A percentile compares a stretch with the other conserved stretches of the same genome.
Conservation (phyloP, 2,329 filamentous ascomycete genomes). For the Colletotrichum simmondsii region DNA sequence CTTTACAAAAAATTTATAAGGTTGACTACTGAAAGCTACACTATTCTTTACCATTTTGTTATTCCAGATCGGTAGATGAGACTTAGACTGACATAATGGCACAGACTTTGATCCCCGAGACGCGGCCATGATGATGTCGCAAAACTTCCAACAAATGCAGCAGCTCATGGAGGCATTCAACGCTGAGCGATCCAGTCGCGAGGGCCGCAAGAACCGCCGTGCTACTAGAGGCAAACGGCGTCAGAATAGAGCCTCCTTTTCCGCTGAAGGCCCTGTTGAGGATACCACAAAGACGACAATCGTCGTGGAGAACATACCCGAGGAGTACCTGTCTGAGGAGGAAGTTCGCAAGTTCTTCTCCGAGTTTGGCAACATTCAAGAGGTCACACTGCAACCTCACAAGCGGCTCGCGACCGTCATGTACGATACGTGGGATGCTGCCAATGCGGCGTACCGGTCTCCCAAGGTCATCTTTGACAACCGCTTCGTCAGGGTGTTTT, state of each 20-base stretch:
- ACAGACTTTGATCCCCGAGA: conserved; percentile 36
- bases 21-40: conserved; percentile 42
- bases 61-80: not conserved
- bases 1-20: conserved; percentile 39
- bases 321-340: conserved; percentile 74
- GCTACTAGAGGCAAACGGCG: conserved; percentile 26
- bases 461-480: conserved; percentile 88
- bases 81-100: conserved; percentile 3
- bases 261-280: conserved; percentile 69
- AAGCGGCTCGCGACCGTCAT: conserved; percentile 77
- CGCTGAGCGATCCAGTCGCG: conserved; percentile 27
- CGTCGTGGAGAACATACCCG: conserved; percentile 82
- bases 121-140: conserved; percentile 34
- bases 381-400: conserved; percentile 73
- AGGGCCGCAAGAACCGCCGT: conserved; percentile 44
- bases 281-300: conserved; percentile 75
- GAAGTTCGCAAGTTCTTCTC: conserved; percentile 76
- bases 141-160: conserved; percentile 34
- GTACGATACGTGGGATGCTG: conserved; percentile 73
- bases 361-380: conserved; percentile 74
- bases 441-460: conserved; percentile 77
- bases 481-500: conserved; percentile 86
- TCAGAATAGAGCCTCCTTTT: conserved; percentile 65
- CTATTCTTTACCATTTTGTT: not conserved
- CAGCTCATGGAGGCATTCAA: conserved; percentile 37